phyloP scores from a whole-genome alignment of 441 rosid genomes.

The Mallotus repandus region DNA sequence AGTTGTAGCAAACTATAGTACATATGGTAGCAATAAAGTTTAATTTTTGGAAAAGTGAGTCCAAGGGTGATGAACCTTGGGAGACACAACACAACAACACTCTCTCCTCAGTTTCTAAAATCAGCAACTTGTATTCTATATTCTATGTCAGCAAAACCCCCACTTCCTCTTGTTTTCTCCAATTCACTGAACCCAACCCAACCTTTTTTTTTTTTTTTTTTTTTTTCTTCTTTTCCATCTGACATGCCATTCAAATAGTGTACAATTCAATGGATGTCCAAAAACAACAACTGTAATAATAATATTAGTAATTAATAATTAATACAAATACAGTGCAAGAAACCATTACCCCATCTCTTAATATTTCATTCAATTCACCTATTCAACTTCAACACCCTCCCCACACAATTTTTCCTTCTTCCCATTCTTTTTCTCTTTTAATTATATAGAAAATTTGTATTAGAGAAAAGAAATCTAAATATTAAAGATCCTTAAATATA shows the following conservation, averaged over 20 bases:
- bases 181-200: conserved; percentile 67
- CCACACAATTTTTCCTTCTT: background rate
- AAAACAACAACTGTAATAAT: background rate
- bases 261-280: background rate
- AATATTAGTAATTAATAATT: too few species aligned
- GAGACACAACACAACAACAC: conserved; percentile 26
- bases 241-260: background rate
- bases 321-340: conserved; percentile 26
- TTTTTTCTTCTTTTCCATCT: conserved; percentile 16
- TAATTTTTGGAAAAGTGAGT: conserved; percentile 15
- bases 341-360: conserved; percentile 18
- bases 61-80: conserved; percentile 85
- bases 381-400: background rate
- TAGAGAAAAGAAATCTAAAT: background rate
- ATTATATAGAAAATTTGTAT: too few species aligned
- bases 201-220: conserved; percentile 15
- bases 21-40: background rate
- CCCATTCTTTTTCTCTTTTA: background rate
- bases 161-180: conserved; percentile 8
- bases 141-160: conserved; percentile 36
- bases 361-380: background rate
- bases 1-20: too few species aligned
- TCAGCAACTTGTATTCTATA: conserved; percentile 43
- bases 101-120: conserved; percentile 37
- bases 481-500: background rate